Percentiles rank a stretch among this genome's conserved stretches.
Conservation (phyloP, 768 basidiomycete genomes). For the Tulasnella sp. region DNA sequence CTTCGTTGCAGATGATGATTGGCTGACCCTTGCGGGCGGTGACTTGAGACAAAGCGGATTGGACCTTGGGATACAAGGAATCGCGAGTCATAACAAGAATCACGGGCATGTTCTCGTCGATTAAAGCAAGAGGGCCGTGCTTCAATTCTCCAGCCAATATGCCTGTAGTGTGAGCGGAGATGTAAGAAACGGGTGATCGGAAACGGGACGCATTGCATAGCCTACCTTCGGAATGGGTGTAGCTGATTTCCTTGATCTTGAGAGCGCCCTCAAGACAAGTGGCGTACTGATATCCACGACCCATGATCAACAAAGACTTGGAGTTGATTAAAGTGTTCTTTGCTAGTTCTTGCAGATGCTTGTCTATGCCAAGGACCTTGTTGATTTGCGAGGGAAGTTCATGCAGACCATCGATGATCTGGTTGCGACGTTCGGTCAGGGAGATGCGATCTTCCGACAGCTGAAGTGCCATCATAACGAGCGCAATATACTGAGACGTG, state of each 20-base stretch:
- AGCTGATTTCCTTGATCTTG: slow-evolving; percentile 99
- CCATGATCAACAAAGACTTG: slow-evolving; percentile 92
- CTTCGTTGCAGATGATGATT: slow-evolving; percentile 93
- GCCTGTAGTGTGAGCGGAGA: slow-evolving; percentile 51
- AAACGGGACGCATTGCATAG: neutral
- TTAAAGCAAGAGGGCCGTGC: slow-evolving; percentile 94
- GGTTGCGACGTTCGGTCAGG: slow-evolving; percentile 80
- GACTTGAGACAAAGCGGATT: slow-evolving; percentile 93
- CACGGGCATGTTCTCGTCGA: slow-evolving; percentile 98
- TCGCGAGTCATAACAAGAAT: slow-evolving; percentile 99
- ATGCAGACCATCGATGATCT: slow-evolving; percentile 91
- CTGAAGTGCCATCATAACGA: slow-evolving; percentile 98
- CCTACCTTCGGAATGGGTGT: slow-evolving; percentile 50
- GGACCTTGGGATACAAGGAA: slow-evolving; percentile 96
- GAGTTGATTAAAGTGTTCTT: slow-evolving; percentile 69
- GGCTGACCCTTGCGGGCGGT: slow-evolving; percentile 95
- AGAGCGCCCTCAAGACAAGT: slow-evolving; percentile 97
- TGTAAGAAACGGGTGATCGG: neutral
- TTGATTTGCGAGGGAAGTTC: slow-evolving; percentile 87
- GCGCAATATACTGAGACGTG: slow-evolving; percentile 97
- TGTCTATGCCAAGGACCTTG: slow-evolving; percentile 76
- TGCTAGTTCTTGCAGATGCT: slow-evolving; percentile 73
- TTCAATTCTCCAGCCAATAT: slow-evolving; percentile 98
- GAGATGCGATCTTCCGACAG: slow-evolving; percentile 96
- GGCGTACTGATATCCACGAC: slow-evolving; percentile 96